Base-by-base conservation (phyloP, 805 yeast genomes). In the Candida suzukii region DNA sequence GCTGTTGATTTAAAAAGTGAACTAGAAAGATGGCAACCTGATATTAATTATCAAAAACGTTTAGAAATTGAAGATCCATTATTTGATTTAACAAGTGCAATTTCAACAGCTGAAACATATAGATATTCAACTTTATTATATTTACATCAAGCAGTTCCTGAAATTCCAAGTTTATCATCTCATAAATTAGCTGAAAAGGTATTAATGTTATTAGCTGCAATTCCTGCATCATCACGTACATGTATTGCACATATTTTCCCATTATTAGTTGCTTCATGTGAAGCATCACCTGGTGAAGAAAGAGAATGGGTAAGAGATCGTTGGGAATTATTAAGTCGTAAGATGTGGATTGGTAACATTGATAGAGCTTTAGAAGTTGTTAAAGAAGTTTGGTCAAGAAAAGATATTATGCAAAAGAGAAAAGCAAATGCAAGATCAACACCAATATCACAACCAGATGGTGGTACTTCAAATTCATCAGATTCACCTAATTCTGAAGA, bases 41-140 rank as follows among this genome's bases (percentile, higher is more conserved):
- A 16, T 8, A 60, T 65, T 11, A 54, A 26, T n/a, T 18, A 33
- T 14, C 25, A 22, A 19, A 21, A 14, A 14, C 31, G 38, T 12
- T 27, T 18, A 9, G 57, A 59, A 43, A 54, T 54, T 16, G 70
- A 63, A 37, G 75, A 73, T 45, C 68, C 74, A 6, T 57, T 66
- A 2, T 73, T 80, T 66, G 87, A 80, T 47, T 52, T 76, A 25
- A 61, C 80, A 4, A 72, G 82, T 10, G 76, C 83, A 43, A 65
- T 81, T 21, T 74, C 85, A 2, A 80, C 86, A 1, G 86, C 87
- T 2, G 87, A 80, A 51, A 81, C 86, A 0, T 81, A 80, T 56
- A 54, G 84, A 31, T 77, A 67, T 54, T 71, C 85, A 1, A 67
- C 83, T 0, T 54, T 81, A 30, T 52, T 80, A 18, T 79, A 76